Evolutionary conservation across 2,329 filamentous ascomycete genomes (phyloP).

Genomic region (Pseudofabraea citricarpa): DNA sequence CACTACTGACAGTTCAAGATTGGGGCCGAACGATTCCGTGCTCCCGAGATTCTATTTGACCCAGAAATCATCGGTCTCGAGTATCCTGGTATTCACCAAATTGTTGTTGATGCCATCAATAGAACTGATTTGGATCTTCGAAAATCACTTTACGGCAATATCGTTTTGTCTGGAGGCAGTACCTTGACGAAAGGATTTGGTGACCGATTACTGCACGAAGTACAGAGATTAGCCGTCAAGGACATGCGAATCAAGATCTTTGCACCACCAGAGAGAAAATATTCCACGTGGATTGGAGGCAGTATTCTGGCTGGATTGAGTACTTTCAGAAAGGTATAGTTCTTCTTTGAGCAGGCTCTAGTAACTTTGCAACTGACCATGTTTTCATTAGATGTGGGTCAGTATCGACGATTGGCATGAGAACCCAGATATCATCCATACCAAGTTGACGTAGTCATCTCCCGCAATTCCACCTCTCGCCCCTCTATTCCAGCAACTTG

Average conservation of each 20-base stretch:
- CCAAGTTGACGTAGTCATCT: slow-evolving; percentile 72
- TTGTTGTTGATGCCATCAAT: slow-evolving; percentile 93
- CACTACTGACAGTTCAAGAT: slow-evolving; percentile 48
- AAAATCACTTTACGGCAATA: slow-evolving; percentile 91
- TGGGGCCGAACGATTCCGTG: slow-evolving; percentile 89
- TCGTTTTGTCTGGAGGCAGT: slow-evolving; percentile 92
- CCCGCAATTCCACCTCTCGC: background rate
- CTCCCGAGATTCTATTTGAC: slow-evolving; percentile 95
- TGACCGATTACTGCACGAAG: slow-evolving; percentile 84
- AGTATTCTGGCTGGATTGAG: slow-evolving; percentile 95
- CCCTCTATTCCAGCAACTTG: background rate
- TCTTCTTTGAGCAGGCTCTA: slow-evolving; percentile 6
- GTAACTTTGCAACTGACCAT: slow-evolving; percentile 10
- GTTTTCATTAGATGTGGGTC: slow-evolving; percentile 88
- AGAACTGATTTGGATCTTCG: slow-evolving; percentile 93
- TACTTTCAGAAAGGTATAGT: slow-evolving; percentile 90
- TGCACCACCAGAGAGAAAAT: slow-evolving; percentile 94
- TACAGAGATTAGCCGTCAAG: slow-evolving; percentile 90
- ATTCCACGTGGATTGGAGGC: slow-evolving; percentile 98
- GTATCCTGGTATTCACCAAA: slow-evolving; percentile 95
- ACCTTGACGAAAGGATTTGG: slow-evolving; percentile 97
- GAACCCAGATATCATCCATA: slow-evolving; percentile 98
- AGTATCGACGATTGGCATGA: slow-evolving; percentile 99
- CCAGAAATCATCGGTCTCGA: slow-evolving; percentile 95
- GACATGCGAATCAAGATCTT: slow-evolving; percentile 99